Evolutionary conservation across 345 rosid species (phyloP), one percentile per base, ranked within the genome.

Genomic region (Salix brachista): DNA sequence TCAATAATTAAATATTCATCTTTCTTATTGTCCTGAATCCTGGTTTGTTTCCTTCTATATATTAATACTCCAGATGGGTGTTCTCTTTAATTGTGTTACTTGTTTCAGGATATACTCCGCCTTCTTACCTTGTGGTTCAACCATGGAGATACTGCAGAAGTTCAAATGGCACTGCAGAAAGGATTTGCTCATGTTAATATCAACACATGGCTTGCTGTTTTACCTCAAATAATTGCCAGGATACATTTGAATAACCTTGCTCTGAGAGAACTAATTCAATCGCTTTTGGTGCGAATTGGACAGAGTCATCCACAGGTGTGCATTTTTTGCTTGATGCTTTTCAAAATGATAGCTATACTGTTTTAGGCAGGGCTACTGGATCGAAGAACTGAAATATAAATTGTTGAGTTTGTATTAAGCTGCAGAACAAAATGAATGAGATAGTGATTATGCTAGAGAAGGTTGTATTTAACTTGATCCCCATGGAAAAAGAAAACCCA

Each of bases 191-290:
- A 84, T 86, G 98, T 96, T 81, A 96, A 92, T 84, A 93, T 96
- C 74, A 89, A 96, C 82, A 96, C 99, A 44, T 96, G 99, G 99
- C 90, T 96, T 77, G 98, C 87, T 78, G 97, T 96, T 81, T 85
- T 96, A 77, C 99, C 99, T 26, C 99, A 96, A 86, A 96, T 96
- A 86, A 96, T 96, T 82, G 99, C 99, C 81, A 89, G 99, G 87
- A 96, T 96, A 79, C 99, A 96, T 87, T 96, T 98, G 73, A 96
- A 96, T 83, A 93, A 89, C 81, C 93, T 82, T 80, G 94, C 98
- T 74, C 97, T 96, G 75, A 89, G 99, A 82, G 96, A 91, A 83
- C 87, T 96, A 72, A 93, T 96, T 83, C 99, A 93, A 79, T 88
- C 95, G 34, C 98, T 96, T 81, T 83, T 96, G 82, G 92, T 96